Evolutionary conservation across 2,329 filamentous ascomycete species (phyloP).

Genomic region (Xylariaceae sp.): DNA sequence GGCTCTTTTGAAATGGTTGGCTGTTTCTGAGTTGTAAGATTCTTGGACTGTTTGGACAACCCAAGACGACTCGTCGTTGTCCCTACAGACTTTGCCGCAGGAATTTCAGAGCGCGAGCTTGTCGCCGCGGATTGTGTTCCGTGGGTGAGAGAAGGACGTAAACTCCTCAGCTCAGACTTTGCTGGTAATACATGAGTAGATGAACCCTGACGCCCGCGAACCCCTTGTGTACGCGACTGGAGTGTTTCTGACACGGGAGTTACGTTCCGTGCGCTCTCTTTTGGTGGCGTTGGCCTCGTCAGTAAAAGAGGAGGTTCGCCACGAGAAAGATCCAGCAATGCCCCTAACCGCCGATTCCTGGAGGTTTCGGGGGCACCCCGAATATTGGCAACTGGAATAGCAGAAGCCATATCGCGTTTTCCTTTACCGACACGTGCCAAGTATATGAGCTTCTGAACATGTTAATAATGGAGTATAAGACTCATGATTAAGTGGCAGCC

Average conservation of each 20-base stretch:
- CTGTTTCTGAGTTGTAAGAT: slow-evolving; percentile 46
- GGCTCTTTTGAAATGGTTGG: slow-evolving; percentile 41
- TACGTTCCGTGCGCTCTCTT: slow-evolving; percentile 24
- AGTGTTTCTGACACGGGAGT: slow-evolving; percentile 18
- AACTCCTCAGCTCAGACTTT: slow-evolving; percentile 13
- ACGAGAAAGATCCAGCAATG: slow-evolving; percentile 27
- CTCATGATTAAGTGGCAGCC: slow-evolving; percentile 18
- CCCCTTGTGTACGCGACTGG: slow-evolving; percentile 28
- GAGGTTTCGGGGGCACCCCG: slow-evolving; percentile 26
- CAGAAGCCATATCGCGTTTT: slow-evolving; percentile 32
- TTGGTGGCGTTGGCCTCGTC: slow-evolving; percentile 26
- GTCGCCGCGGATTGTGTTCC: slow-evolving; percentile 42
- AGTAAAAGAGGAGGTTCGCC: slow-evolving; percentile 24
- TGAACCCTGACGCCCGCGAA: slow-evolving; percentile 36
- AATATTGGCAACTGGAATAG: slow-evolving; percentile 26
- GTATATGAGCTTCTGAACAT: slow-evolving; percentile 23
- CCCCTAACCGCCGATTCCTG: slow-evolving; percentile 27
- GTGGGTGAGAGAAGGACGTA: slow-evolving; percentile 37
- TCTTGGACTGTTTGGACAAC: slow-evolving; percentile 34
- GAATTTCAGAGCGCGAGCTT: slow-evolving; percentile 31
- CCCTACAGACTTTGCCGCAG: slow-evolving; percentile 33
- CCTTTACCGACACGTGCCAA: slow-evolving; percentile 16
- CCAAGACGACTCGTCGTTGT: slow-evolving; percentile 34
- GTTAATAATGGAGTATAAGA: slow-evolving; percentile 19
- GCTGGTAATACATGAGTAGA: slow-evolving; percentile 24